phyloP scores from a whole-genome alignment of 2,329 filamentous ascomycete species.

The Colletotrichum somersetense region DNA sequence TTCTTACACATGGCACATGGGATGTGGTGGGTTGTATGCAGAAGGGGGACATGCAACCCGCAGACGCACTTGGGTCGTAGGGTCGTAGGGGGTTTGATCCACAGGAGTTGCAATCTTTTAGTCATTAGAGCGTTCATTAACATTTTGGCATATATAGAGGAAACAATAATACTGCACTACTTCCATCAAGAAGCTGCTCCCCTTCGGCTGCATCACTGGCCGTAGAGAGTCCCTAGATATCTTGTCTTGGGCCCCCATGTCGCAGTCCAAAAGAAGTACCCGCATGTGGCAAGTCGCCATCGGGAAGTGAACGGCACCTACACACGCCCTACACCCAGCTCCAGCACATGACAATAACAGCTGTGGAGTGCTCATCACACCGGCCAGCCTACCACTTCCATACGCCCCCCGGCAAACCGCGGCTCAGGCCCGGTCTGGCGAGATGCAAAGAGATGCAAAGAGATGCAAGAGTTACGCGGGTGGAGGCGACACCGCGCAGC shows the following conservation, averaged over 20 bases:
- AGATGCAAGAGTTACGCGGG: not conserved
- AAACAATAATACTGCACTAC: not conserved
- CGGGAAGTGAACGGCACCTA: not conserved
- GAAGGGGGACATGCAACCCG: no score
- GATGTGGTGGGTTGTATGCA: conserved; percentile 16
- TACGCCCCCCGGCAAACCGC: not conserved
- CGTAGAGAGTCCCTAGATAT: not conserved
- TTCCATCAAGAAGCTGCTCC: not conserved
- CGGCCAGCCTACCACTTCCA: not conserved
- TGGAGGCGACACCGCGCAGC: not conserved
- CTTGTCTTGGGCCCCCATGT: not conserved
- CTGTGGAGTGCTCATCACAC: no score
- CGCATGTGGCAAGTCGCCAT: not conserved
- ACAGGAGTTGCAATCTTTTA: not conserved
- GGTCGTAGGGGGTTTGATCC: not conserved
- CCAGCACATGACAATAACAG: not conserved
- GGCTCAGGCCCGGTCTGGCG: not conserved
- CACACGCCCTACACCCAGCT: no score
- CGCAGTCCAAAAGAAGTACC: not conserved
- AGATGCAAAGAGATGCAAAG: not conserved
- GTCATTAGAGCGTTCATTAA: not conserved
- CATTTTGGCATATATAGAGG: not conserved
- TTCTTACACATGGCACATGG: not conserved
- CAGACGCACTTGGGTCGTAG: not conserved
- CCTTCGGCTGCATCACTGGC: not conserved